A percentile compares a stretch with the other conserved stretches of the same genome.
These are phyloP conservation scores for Botrytis elliptica DNA, from an alignment of 2,329 filamentous ascomycete species.

Conservation along the genomic window DNA sequence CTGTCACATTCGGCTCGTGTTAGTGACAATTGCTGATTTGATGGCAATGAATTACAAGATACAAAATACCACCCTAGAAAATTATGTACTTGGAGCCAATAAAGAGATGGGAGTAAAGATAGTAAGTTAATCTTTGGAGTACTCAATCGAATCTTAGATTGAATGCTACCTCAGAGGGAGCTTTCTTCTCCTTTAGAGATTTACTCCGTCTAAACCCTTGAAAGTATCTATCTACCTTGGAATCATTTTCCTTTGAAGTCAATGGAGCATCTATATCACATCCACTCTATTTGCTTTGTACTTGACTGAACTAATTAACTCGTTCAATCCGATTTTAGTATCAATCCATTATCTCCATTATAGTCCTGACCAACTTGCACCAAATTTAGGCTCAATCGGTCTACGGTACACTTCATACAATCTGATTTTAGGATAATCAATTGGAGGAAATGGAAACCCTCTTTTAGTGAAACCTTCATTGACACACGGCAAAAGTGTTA, in stretches of 20 bases:
- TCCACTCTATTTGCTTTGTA: background rate
- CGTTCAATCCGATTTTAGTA: background rate
- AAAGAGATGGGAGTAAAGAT: background rate
- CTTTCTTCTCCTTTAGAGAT: background rate
- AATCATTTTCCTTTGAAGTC: background rate
- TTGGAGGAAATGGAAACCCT: background rate
- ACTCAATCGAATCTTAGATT: background rate
- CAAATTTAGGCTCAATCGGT: background rate
- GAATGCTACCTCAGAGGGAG: background rate
- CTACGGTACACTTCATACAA: background rate
- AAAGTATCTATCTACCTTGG: background rate
- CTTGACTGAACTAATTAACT: background rate
- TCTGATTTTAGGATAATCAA: constrained; percentile 1
- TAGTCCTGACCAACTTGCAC: background rate
- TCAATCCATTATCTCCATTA: background rate
- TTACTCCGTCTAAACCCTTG: background rate
- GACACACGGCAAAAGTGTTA: background rate
- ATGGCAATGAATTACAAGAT: background rate
- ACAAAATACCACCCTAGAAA: background rate
- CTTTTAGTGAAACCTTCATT: constrained; percentile 3
- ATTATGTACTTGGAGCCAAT: background rate
- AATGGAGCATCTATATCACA: background rate
- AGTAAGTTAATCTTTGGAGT: background rate
- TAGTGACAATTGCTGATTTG: background rate
- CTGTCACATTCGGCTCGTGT: constrained; percentile 11